Percentiles rank a stretch among this genome's conserved stretches.
Conservation (phyloP, 257 asterid species). For the Solanum lignicaule region DNA sequence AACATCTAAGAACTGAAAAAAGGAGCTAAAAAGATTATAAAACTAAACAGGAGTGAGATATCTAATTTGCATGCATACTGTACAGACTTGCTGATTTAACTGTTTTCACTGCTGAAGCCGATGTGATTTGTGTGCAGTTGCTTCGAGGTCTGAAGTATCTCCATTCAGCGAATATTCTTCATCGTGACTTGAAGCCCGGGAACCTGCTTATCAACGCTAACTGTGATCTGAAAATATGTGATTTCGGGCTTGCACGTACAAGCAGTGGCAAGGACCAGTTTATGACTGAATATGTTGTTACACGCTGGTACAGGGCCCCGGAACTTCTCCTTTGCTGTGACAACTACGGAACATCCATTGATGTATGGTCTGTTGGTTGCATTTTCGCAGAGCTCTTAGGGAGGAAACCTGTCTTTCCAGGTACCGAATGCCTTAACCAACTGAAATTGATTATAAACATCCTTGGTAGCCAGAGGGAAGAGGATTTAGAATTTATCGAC, state of each 20-base stretch:
- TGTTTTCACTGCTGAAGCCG: background rate
- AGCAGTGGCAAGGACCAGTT: slow-evolving; percentile 41
- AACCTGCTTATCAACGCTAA: slow-evolving; percentile 51
- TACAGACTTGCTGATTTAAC: background rate
- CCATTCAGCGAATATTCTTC: slow-evolving; percentile 58
- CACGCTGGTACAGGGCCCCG: slow-evolving; percentile 64
- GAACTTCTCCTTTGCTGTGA: slow-evolving; percentile 65
- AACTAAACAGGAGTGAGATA: background rate
- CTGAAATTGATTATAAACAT: slow-evolving; percentile 44
- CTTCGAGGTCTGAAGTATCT: slow-evolving; percentile 55
- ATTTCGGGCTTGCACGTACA: slow-evolving; percentile 58
- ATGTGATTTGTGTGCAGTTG: slow-evolving; percentile 20
- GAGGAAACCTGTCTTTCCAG: slow-evolving; percentile 54
- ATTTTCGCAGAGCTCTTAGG: slow-evolving; percentile 63
- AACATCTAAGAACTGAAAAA: background rate
- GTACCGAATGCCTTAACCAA: slow-evolving; percentile 56
- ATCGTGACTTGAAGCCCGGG: slow-evolving; percentile 60
- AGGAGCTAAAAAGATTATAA: background rate
- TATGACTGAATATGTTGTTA: slow-evolving; percentile 59
- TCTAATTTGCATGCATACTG: background rate
- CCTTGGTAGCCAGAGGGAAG: slow-evolving; percentile 50
- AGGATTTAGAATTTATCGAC: slow-evolving; percentile 39
- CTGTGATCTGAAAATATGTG: slow-evolving; percentile 52
- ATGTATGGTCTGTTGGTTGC: slow-evolving; percentile 61
- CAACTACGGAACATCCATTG: slow-evolving; percentile 53